Percentiles rank a stretch among this genome's conserved stretches.
phyloP scores from a whole-genome alignment of 1,284 basidiomycete species.

The Microbotryum lychnidis-dioicae region DNA sequence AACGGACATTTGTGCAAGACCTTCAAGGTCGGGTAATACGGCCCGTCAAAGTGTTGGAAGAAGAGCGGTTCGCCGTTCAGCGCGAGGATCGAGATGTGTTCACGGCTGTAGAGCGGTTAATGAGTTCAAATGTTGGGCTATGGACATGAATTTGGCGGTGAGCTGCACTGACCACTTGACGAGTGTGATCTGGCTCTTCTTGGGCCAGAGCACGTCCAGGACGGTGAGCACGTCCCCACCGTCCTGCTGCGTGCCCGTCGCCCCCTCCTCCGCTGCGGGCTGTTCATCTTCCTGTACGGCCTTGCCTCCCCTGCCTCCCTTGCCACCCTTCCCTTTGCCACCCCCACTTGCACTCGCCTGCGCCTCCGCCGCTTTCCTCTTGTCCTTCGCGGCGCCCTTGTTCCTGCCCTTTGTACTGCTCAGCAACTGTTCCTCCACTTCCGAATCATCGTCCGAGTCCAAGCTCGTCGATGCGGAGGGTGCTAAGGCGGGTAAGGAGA shows the following conservation, averaged over 20 bases:
- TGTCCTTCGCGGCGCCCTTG: conserved; percentile 39
- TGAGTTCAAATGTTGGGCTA: background rate
- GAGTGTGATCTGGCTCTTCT: conserved; percentile 87
- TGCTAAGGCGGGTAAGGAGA: conserved; percentile 35
- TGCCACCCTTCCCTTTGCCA: conserved; percentile 30
- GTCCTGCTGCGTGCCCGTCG: conserved; percentile 1
- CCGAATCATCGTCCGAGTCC: conserved; percentile 33
- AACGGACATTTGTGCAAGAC: conserved; percentile 75
- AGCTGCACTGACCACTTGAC: conserved; percentile 76
- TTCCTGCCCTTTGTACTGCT: conserved; percentile 39
- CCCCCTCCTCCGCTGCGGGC: conserved; percentile 32
- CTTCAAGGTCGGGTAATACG: conserved; percentile 77
- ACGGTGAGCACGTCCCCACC: conserved; percentile 49
- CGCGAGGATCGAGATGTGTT: conserved; percentile 87
- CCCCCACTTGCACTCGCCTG: background rate
- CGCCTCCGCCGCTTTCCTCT: conserved; percentile 40
- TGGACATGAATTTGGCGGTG: too few relatives aligned
- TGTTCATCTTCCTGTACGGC: background rate
- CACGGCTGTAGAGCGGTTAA: conserved; percentile 56
- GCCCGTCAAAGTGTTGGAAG: conserved; percentile 96
- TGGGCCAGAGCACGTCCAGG: conserved; percentile 91
- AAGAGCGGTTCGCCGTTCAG: conserved; percentile 78
- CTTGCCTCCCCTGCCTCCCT: conserved; percentile 27
- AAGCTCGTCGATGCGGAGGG: conserved; percentile 16
- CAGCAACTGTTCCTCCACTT: conserved; percentile 41